These are phyloP conservation scores for Chalaropsis ovoidea DNA, from an alignment of 2,329 filamentous ascomycete genomes.

Conservation along the genomic window DNA sequence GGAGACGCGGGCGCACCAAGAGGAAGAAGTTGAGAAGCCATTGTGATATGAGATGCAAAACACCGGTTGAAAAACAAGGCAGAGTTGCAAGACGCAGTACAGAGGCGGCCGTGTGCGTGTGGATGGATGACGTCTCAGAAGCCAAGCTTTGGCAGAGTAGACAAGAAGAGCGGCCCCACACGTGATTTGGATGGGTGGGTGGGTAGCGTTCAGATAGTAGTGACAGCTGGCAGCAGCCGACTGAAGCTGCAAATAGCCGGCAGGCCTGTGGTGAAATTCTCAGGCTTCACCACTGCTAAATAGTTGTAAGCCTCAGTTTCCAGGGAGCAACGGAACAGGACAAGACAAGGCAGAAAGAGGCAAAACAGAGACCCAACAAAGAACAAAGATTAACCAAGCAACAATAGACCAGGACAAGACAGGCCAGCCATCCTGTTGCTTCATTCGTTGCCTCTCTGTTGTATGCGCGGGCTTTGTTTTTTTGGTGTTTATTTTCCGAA, in stretches of 20 bases:
- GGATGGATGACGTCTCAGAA: conserved; percentile 14
- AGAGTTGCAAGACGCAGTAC: not conserved
- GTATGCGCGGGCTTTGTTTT: not conserved
- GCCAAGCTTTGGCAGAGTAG: not conserved
- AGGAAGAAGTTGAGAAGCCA: conserved; percentile 66
- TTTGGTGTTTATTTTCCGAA: not conserved
- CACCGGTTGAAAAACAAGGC: not conserved
- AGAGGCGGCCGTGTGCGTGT: not conserved
- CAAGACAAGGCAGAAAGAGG: not conserved
- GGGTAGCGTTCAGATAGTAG: not conserved
- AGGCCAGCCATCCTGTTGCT: not conserved
- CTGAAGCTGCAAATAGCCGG: not conserved
- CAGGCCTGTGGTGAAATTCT: not conserved
- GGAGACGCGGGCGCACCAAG: conserved; percentile 43
- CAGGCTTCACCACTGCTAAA: not conserved
- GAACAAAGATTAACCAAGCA: not conserved
- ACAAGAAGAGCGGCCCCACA: conserved; percentile 8
- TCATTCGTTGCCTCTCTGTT: not conserved
- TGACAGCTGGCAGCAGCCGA: not conserved
- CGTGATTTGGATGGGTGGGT: not conserved
- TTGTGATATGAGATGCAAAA: conserved; percentile 30
- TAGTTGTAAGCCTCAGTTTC: conserved; percentile 3
- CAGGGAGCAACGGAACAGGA: not conserved
- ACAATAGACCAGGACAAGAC: not conserved
- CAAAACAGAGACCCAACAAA: not conserved